Base-by-base conservation (phyloP, 768 basidiomycete genomes). In the Pisolithus marmoratus region DNA sequence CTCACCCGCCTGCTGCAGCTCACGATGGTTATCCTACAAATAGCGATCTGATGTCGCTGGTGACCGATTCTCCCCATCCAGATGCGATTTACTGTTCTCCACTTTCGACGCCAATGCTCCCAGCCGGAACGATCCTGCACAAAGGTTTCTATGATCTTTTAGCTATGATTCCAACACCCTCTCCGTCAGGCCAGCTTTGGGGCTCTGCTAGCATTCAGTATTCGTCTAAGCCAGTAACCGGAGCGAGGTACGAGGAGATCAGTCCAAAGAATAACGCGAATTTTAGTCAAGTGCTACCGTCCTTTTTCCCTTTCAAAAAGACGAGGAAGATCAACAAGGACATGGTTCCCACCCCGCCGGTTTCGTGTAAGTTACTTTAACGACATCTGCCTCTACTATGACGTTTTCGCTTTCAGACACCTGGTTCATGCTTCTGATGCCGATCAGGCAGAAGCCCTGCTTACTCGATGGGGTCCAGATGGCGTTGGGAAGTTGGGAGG, bases 131-230 rank as follows among this genome's bases (percentile, higher is more conserved):
- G 7, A 71, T 91, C 48, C 72, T 92, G 37, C 90, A 93, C 78
- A 86, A 89, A 58, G 91, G 89, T n/a, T 91, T 91, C 75, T 92
- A 90, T 69, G 87, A 90, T 73, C 77, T 92, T 27, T 75, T 90
- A 36, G 76, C 88, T 23, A 78, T 90, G 74, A 87, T 89, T 57
- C 85, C 84, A 38, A 85, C 83, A 2, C 84, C 74, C 22, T 70
- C 82, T 43, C 81, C 86, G 17, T 86, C 85, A 47, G 77, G 84
- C 38, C 27, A 59, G 1, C 72, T 86, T 53, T 84, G 82, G 74
- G 77, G 79, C 55, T 76, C 62, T 45, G 68, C 59, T 60, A 74
- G 53, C 52, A 63, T 57, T 47, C 58, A 61, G 12, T 68, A 63
- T 46, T 55, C 69, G 38, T 76, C 78, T 53, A 68, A 74, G 38